A percentile compares a stretch with the other conserved stretches of the same genome.
Conservation (phyloP, 306 rosid species). For the Trichosanthes truncata region DNA sequence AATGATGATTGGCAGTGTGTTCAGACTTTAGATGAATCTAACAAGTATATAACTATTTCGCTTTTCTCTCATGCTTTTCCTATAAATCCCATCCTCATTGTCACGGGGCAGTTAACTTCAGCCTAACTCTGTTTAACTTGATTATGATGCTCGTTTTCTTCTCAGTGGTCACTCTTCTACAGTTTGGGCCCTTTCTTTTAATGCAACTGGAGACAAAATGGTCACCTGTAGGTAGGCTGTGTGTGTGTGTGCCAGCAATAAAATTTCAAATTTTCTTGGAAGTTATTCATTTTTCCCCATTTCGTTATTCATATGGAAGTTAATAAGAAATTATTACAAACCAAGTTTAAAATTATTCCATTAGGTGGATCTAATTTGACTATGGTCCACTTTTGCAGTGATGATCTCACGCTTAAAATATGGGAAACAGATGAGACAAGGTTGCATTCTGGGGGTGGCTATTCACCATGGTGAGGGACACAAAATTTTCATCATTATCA, state of each 20-base stretch:
- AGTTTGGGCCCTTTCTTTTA: constrained; percentile 85
- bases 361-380: not conserved
- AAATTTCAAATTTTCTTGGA: not conserved
- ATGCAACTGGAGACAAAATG: constrained; percentile 76
- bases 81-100: not conserved
- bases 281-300: constrained; percentile 10
- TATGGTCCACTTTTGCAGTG: constrained; percentile 40
- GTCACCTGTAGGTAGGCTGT: constrained; percentile 66
- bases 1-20: constrained; percentile 85
- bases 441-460: constrained; percentile 49
- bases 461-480: constrained; percentile 63
- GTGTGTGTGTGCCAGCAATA: constrained; percentile 1
- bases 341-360: not conserved
- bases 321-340: not conserved
- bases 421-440: constrained; percentile 59
- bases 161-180: constrained; percentile 88
- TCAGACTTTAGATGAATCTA: constrained; percentile 70
- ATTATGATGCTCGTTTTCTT: constrained; percentile 15
- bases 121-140: not conserved
- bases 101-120: not conserved
- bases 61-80: constrained; percentile 1
- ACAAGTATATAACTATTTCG: constrained; percentile 38
- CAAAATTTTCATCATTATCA: not conserved
- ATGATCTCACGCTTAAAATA: constrained; percentile 79
- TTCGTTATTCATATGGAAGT: not conserved